phyloP scores from a whole-genome alignment of 2,329 filamentous ascomycete species.

The Fusarium graminum region DNA sequence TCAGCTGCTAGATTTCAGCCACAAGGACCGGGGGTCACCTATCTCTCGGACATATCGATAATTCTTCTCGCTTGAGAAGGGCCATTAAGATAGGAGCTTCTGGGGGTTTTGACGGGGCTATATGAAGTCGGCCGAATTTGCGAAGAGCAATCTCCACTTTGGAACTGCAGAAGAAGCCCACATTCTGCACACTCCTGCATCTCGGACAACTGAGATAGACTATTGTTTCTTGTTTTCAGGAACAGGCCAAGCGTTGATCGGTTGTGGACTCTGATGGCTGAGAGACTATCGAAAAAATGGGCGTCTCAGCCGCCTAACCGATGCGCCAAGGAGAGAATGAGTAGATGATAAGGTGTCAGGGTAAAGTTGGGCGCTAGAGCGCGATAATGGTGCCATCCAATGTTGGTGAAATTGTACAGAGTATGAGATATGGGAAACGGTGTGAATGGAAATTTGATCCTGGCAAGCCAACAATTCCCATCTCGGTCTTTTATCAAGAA shows the following conservation, averaged over 20 bases:
- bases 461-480: conserved; percentile 18
- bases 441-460: conserved; percentile 27
- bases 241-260: conserved; percentile 51
- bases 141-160: conserved; percentile 40
- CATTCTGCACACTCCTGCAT: conserved; percentile 21
- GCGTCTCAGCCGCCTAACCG: conserved; percentile 31
- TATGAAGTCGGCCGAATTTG: conserved; percentile 11
- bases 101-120: conserved; percentile 14
- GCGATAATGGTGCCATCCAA: conserved; percentile 19
- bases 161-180: conserved; percentile 13
- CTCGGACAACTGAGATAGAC: conserved; percentile 16
- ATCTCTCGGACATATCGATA: conserved; percentile 38
- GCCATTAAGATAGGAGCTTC: conserved; percentile 10
- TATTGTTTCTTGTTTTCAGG: conserved; percentile 48
- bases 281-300: conserved; percentile 31
- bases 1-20: conserved; percentile 24
- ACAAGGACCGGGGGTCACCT: conserved; percentile 44
- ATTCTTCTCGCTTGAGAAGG: conserved; percentile 15
- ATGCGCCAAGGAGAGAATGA: conserved; percentile 26
- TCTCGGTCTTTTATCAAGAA: conserved; percentile 2
- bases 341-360: conserved; percentile 3
- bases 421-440: conserved; percentile 23
- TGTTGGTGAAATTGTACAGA: conserved; percentile 4
- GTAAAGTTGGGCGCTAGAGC: conserved; percentile 10
- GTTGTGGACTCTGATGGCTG: conserved; percentile 23